Conservation (phyloP, 148 eudicot species). For the Silene latifolia region DNA sequence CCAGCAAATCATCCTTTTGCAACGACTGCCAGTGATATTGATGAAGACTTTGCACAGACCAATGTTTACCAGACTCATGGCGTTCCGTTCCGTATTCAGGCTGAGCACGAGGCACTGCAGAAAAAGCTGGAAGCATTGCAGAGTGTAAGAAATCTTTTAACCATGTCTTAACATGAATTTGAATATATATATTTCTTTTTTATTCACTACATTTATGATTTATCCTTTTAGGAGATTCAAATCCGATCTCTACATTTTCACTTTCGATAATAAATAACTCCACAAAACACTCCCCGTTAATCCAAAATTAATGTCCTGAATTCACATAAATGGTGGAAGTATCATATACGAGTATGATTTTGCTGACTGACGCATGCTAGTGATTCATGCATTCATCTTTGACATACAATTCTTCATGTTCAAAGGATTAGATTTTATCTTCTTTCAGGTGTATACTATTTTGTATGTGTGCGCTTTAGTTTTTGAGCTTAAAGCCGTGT, state of each 20-base stretch:
- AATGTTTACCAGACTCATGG: conserved; percentile 95
- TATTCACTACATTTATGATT: not conserved
- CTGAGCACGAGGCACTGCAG: conserved; percentile 97
- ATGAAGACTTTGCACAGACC: conserved; percentile 88
- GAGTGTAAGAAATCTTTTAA: conserved; percentile 50
- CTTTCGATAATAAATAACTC: not conserved
- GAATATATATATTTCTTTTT: not conserved
- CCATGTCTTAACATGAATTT: not conserved
- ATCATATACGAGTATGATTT: not conserved
- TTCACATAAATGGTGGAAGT: not conserved
- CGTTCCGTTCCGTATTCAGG: conserved; percentile 92
- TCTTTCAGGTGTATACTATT: too few relatives aligned
- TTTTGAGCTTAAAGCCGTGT: too few relatives aligned
- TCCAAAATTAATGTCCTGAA: not conserved
- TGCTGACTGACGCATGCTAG: not conserved
- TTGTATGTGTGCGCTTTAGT: too few relatives aligned
- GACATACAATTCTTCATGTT: not conserved
- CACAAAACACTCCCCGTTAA: not conserved
- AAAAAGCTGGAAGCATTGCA: conserved; percentile 91
- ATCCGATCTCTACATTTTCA: not conserved
- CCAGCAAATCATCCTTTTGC: conserved; percentile 99
- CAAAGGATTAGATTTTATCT: not conserved
- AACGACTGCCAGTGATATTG: conserved; percentile 81
- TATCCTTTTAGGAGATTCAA: not conserved
- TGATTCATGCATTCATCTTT: not conserved